Conservation (phyloP, 768 basidiomycete genomes). For the Mycena rebaudengoi region DNA sequence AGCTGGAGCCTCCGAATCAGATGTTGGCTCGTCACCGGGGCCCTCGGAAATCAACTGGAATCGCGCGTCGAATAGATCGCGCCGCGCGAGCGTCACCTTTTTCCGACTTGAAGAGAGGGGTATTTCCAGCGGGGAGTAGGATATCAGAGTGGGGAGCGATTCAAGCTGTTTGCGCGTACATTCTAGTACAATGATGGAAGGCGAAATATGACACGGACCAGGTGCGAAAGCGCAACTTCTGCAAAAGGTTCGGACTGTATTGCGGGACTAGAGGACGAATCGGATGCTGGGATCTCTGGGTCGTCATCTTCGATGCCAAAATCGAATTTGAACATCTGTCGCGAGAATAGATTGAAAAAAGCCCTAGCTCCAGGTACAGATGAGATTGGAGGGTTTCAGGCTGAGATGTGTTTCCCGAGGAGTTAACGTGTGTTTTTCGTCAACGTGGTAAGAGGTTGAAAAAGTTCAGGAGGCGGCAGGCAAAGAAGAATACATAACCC, state of each 20-base stretch:
- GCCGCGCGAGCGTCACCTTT: constrained; percentile 62
- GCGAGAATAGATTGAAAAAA: neutral
- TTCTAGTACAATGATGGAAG: constrained; percentile 20
- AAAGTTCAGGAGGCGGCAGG: too few species aligned
- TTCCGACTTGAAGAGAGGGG: constrained; percentile 48
- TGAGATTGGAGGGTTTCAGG: neutral
- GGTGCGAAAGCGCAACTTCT: constrained; percentile 22
- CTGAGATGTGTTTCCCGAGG: too few species aligned
- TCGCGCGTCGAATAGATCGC: constrained; percentile 96
- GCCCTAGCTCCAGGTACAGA: neutral
- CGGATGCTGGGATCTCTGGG: neutral
- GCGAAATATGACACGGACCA: constrained; percentile 41
- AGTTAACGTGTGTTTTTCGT: too few species aligned
- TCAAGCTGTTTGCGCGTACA: constrained; percentile 61
- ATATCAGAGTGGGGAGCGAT: constrained; percentile 75
- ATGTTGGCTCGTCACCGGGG: constrained; percentile 30
- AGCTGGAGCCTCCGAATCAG: constrained; percentile 21
- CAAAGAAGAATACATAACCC: too few species aligned
- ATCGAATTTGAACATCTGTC: constrained; percentile 26
- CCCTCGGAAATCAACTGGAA: constrained; percentile 85
- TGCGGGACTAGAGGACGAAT: neutral
- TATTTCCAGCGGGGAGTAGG: constrained; percentile 77
- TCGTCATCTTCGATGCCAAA: constrained; percentile 18
- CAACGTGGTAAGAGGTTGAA: too few species aligned
- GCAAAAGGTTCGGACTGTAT: constrained; percentile 15